Evolutionary conservation across 495 filamentous ascomycete genomes (phyloP).

Genomic region (Cladorrhinum samala): DNA sequence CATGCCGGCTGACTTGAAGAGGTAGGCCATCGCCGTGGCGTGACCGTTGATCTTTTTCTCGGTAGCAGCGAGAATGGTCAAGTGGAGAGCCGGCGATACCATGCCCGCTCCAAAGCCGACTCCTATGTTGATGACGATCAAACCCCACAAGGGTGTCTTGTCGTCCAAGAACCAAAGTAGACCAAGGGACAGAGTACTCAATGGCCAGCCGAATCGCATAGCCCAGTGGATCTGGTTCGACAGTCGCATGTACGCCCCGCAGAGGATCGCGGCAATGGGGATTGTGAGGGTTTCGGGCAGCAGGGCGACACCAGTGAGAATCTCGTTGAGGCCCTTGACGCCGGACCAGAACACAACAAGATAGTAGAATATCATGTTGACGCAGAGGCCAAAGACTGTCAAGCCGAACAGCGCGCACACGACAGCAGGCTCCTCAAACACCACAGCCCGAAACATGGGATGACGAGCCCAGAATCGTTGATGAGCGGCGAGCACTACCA

Average conservation of each 20-base stretch:
- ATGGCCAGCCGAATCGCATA: slow-evolving; percentile 49
- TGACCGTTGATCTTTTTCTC: slow-evolving; percentile 46
- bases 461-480: slow-evolving; percentile 42
- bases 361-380: slow-evolving; percentile 53
- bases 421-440: slow-evolving; percentile 41
- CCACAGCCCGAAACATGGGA: slow-evolving; percentile 41
- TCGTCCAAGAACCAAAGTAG: slow-evolving; percentile 46
- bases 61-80: slow-evolving; percentile 41
- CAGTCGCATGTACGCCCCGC: slow-evolving; percentile 44
- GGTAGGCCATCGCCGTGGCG: slow-evolving; percentile 52
- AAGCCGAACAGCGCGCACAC: slow-evolving; percentile 35
- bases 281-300: slow-evolving; percentile 49
- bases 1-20: slow-evolving; percentile 54
- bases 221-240: slow-evolving; percentile 46
- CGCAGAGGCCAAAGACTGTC: slow-evolving; percentile 41
- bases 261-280: slow-evolving; percentile 40
- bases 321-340: slow-evolving; percentile 51
- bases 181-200: slow-evolving; percentile 42
- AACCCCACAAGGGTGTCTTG: slow-evolving; percentile 37
- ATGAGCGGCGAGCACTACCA: slow-evolving; percentile 45
- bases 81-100: slow-evolving; percentile 46
- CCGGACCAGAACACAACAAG: slow-evolving; percentile 63
- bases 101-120: slow-evolving; percentile 52
- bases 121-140: slow-evolving; percentile 49
- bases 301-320: slow-evolving; percentile 56